Evolutionary conservation across 2,329 filamentous ascomycete genomes (phyloP), one percentile per base, ranked within the genome.

Genomic region (Pezizomycotina sp.): DNA sequence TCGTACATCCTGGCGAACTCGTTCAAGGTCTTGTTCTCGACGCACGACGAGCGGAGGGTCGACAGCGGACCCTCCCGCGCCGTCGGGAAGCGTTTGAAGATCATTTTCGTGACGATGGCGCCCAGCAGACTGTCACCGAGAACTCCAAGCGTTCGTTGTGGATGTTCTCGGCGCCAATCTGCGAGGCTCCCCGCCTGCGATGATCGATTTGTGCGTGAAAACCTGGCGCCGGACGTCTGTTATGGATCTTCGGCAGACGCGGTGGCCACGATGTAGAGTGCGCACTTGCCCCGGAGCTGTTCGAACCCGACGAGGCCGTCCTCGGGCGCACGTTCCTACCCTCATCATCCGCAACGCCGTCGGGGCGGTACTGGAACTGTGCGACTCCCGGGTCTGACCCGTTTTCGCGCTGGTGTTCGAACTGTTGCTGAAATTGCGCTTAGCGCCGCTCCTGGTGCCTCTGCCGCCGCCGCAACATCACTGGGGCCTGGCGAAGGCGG

Each of bases 1-100:
- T 63, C 62, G 47, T 68, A 68, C 62, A 67, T 65, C 43, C 65
- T 65, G 36, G 45, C 46, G 28, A 45, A 51, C 7, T 46, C 45
- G 23, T 43, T 34, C 7, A 52, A 28, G 6, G 47, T 49, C 13
- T 42, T 45, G 28, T 52, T 52, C 4, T 42, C 44, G 16, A 51
- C 48, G 21, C 51, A 48, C 19, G 40, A 45, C 10, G 49, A 45
- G 16, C 50, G 49, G 36, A 52, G 48, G 20, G 41, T 45, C 7
- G 49, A 48, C 29, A 52, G 45, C 6, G 39, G 22, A 13, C 47
- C 47, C 36, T 52, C 50, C n/a, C 50, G 45, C 21, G 35, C 38
- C 4, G 31, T 45, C 2, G 45, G 47, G 34, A 51, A 51, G 5
- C 44, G 43, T 16, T 35, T 36, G 41, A 48, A 51, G 23, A 52